Evolutionary conservation across 2,329 filamentous ascomycete genomes (phyloP).

Genomic region (Pestalotiopsis sp.): DNA sequence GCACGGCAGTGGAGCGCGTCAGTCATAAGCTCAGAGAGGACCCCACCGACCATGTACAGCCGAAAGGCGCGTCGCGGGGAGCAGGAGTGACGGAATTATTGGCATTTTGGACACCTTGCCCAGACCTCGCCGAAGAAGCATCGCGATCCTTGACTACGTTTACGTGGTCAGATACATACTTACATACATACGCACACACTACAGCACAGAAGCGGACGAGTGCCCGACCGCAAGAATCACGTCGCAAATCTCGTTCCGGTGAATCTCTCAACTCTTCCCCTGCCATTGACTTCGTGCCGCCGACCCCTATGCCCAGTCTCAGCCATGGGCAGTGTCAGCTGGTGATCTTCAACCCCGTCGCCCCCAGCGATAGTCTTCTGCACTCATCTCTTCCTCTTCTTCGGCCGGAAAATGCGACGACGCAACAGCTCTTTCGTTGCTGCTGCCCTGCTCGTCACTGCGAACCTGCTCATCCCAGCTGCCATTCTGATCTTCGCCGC

Average conservation of each 20-base stretch:
- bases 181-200: no score
- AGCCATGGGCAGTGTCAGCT: not conserved
- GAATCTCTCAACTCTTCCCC: not conserved
- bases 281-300: not conserved
- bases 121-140: no score
- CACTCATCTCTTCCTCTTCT: not conserved
- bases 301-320: not conserved
- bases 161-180: no score
- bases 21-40: no score
- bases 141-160: no score
- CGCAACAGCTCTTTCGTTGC: slow-evolving; percentile 26
- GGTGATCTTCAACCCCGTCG: not conserved
- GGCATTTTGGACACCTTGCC: no score
- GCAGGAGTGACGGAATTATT: no score
- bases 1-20: no score
- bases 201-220: not conserved
- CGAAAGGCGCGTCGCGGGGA: no score
- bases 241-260: not conserved
- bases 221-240: not conserved
- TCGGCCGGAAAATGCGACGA: slow-evolving; percentile 13
- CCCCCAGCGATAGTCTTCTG: not conserved
- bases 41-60: no score
- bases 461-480: slow-evolving; percentile 77
- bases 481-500: slow-evolving; percentile 78
- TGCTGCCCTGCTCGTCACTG: slow-evolving; percentile 56